These are phyloP conservation scores for Podospora pseudocomata DNA, from an alignment of 495 filamentous ascomycete species.

Conservation along the genomic window DNA sequence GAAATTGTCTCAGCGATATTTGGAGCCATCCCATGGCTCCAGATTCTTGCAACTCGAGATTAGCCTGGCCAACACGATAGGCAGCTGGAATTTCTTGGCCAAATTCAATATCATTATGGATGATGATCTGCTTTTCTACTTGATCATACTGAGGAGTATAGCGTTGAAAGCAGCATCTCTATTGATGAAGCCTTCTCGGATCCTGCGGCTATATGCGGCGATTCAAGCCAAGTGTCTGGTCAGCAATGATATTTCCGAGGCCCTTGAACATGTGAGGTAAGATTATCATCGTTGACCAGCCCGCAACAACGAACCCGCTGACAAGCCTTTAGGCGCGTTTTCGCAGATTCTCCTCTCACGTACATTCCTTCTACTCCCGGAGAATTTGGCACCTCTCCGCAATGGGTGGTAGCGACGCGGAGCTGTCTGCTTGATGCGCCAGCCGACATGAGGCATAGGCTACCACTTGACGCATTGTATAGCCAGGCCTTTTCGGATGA, in stretches of 20 bases:
- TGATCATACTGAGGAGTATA: neutral
- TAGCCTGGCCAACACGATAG: slow-evolving; percentile 1
- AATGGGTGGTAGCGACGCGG: neutral
- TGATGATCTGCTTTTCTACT: slow-evolving; percentile 3
- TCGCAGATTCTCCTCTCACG: too few species aligned
- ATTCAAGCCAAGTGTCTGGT: slow-evolving; percentile 14
- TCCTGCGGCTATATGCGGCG: slow-evolving; percentile 20
- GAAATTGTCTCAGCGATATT: slow-evolving; percentile 22
- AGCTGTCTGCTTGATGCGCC: slow-evolving; percentile 21
- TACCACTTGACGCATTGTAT: slow-evolving; percentile 10
- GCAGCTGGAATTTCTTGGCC: slow-evolving; percentile 8
- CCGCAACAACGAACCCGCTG: too few species aligned
- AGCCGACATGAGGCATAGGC: slow-evolving; percentile 7
- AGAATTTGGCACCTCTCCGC: neutral
- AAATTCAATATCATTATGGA: neutral
- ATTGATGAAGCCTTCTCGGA: slow-evolving; percentile 9
- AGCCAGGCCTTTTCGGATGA: neutral
- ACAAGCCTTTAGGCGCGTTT: too few species aligned
- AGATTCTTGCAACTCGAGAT: slow-evolving; percentile 11
- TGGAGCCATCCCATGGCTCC: slow-evolving; percentile 17
- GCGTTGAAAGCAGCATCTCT: neutral
- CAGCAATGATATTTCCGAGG: neutral
- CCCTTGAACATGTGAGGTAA: too few species aligned
- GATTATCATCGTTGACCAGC: too few species aligned
- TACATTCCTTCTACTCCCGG: neutral